phyloP scores from a whole-genome alignment of 164 flowering plant species.

The Brasenia schreberi region DNA sequence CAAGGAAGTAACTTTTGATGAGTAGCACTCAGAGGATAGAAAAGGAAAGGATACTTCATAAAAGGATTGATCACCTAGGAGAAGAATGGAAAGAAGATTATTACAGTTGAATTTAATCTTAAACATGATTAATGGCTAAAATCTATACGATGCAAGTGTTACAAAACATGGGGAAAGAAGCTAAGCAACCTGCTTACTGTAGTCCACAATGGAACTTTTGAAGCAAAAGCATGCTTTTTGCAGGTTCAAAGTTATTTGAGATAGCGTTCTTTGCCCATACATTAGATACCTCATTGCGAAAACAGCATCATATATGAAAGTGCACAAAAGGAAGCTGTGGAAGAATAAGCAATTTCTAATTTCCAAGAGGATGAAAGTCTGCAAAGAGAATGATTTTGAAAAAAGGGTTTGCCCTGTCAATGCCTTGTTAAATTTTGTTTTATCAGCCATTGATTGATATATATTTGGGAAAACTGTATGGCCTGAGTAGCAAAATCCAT shows the following conservation, averaged over 20 bases:
- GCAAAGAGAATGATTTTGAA: neutral
- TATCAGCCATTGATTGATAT: slow-evolving; percentile 88
- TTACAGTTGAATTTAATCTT: neutral
- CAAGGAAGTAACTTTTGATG: slow-evolving; percentile 20
- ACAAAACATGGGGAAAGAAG: neutral
- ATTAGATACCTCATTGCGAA: slow-evolving; percentile 72
- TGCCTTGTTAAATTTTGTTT: slow-evolving; percentile 52
- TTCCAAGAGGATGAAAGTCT: neutral
- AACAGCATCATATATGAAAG: slow-evolving; percentile 54
- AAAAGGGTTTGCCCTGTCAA: slow-evolving; percentile 9
- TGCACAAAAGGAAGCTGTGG: slow-evolving; percentile 62
- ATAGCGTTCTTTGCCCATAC: slow-evolving; percentile 68
- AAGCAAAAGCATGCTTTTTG: slow-evolving; percentile 36
- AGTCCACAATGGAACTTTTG: slow-evolving; percentile 82
- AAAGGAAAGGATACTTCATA: slow-evolving; percentile 63
- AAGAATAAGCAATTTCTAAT: neutral
- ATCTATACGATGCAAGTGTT: neutral
- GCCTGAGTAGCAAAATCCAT: slow-evolving; percentile 84
- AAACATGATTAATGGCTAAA: neutral
- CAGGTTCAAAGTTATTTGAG: slow-evolving; percentile 85
- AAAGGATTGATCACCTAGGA: slow-evolving; percentile 83
- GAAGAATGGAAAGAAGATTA: neutral
- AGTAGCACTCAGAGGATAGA: neutral
- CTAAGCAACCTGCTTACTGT: slow-evolving; percentile 41
- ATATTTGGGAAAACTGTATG: slow-evolving; percentile 91